Evolutionary conservation across 371 early-diverging fungal species (phyloP), one percentile per base, ranked within the genome.

Genomic region (Apophysomyces ossiformis): DNA sequence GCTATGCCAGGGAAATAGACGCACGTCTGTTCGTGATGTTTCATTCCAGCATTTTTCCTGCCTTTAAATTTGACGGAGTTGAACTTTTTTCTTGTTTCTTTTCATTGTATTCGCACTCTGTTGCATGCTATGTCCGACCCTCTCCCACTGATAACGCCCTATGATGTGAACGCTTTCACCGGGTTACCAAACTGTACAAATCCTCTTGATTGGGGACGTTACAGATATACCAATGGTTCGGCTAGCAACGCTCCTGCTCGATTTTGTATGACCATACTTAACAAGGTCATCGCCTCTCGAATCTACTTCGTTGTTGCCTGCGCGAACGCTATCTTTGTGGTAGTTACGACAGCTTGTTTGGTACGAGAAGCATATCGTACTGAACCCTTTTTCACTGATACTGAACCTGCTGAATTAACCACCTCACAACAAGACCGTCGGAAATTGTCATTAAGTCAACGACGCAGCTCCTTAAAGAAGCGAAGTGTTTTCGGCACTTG

Each of bases 401-500:
- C 58, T 46, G 62, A 37, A 21, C 37, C 44, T 15, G 54, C 21
- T 21, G 54, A 45, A 18, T 16, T 13, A 36, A 16, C 15, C 36
- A 61, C 43, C 16, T 18, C 57, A 13, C 9, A 41, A 18, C 18
- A 60, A 56, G 37, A 57, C n/a, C 61, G 65, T 12, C 60, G 37
- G 15, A 68, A 47, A 18, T 15, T 66, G 16, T 58, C 50, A 13
- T 35, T 39, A 7, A 37, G 45, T 7, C 66, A 64, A 63, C 50
- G 58, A 37, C 58, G 67, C 1, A 60, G 67, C 35, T 66, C 72
- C 7, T 16, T 81, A 6, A 64, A 61, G n/a, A 72, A 72, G 32
- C 50, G 78, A 46, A 72, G 76, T 12, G 39, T 74, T 5, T 61
- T 65, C n/a, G 70, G 67, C 1, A 74, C 76, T 0, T 63, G 61